Conservation (phyloP, 495 filamentous ascomycete species). For the Daldinia vernicosa region DNA sequence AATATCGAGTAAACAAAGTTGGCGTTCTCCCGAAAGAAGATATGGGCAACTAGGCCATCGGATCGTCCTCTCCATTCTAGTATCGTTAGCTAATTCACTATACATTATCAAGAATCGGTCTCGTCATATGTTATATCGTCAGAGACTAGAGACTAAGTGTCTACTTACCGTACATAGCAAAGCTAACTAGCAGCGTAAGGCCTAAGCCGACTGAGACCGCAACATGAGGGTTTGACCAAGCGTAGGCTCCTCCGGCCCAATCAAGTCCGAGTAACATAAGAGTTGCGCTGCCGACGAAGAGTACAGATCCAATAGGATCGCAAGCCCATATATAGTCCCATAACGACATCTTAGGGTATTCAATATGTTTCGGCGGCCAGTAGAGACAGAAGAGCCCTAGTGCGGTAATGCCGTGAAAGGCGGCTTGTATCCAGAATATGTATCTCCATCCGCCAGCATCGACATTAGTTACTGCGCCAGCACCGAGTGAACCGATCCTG, state of each 20-base stretch:
- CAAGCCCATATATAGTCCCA: slow-evolving; percentile 59
- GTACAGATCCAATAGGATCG: slow-evolving; percentile 61
- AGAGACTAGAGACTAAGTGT: neutral
- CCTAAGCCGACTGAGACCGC: slow-evolving; percentile 59
- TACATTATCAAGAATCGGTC: too few species aligned
- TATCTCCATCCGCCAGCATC: slow-evolving; percentile 59
- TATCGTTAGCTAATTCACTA: neutral
- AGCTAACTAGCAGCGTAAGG: slow-evolving; percentile 53
- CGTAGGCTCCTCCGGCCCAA: slow-evolving; percentile 62
- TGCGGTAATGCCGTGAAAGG: slow-evolving; percentile 57
- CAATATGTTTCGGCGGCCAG: slow-evolving; percentile 53
- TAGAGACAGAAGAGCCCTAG: slow-evolving; percentile 62
- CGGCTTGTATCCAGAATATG: slow-evolving; percentile 69
- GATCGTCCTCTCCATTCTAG: slow-evolving; percentile 63
- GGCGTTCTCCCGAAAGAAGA: slow-evolving; percentile 61
- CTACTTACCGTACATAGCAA: slow-evolving; percentile 56
- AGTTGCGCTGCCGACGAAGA: slow-evolving; percentile 60
- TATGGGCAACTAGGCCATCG: slow-evolving; percentile 63
- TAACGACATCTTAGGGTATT: slow-evolving; percentile 54
- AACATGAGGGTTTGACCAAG: slow-evolving; percentile 59
- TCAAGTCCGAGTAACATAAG: slow-evolving; percentile 61
- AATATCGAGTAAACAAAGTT: slow-evolving; percentile 64
- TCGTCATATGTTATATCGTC: too few species aligned
- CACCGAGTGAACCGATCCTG: slow-evolving; percentile 57
- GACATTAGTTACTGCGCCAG: slow-evolving; percentile 61